Evolutionary conservation across 2,329 filamentous ascomycete species (phyloP).

Genomic region (Zelopaecilomyces penicillatus): DNA sequence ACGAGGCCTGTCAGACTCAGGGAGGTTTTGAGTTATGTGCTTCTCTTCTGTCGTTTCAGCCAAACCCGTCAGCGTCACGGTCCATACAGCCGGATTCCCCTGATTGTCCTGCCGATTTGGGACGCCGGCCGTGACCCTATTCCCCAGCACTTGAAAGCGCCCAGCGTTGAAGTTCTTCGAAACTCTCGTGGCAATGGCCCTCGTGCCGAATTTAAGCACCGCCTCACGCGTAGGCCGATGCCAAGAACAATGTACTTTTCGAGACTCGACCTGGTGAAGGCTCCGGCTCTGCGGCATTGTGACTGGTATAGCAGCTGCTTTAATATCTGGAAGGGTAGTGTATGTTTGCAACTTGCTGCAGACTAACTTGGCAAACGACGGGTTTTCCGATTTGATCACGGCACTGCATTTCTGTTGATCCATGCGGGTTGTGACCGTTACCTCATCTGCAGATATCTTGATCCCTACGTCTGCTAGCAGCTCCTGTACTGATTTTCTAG

Average conservation of each 20-base stretch:
- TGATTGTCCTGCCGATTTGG: neutral
- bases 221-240: conserved; percentile 20
- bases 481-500: neutral
- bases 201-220: conserved; percentile 20
- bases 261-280: conserved; percentile 24
- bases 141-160: neutral
- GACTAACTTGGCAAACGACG: neutral
- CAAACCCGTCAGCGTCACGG: neutral
- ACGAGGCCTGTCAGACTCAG: neutral
- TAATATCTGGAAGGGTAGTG: neutral
- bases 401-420: neutral
- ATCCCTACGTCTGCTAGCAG: neutral
- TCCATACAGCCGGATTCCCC: neutral
- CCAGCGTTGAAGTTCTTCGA: neutral
- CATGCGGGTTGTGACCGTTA: neutral
- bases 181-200: neutral
- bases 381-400: neutral
- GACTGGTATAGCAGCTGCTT: neutral
- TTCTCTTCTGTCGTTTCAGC: neutral
- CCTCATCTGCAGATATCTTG: neutral
- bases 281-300: conserved; percentile 17
- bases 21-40: neutral
- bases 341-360: conserved; percentile 2
- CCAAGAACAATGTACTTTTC: conserved; percentile 29
- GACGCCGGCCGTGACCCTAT: neutral